A percentile compares a stretch with the other conserved stretches of the same genome.
Evolutionary conservation across 345 rosid species (phyloP).

Genomic region (Hibiscus trionum): DNA sequence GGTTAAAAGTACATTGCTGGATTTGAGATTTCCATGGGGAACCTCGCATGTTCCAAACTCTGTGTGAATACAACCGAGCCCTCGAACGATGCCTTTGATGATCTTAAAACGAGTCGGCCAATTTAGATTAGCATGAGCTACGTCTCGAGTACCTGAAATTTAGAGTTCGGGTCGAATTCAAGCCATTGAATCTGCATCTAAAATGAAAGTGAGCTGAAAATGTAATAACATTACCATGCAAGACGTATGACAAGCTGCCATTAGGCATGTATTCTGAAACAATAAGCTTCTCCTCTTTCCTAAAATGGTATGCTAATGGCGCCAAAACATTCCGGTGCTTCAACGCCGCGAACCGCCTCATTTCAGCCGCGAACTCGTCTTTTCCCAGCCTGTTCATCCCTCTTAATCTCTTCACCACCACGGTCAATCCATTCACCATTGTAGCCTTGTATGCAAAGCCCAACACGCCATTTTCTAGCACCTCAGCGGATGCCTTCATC

Average conservation of each 20-base stretch:
- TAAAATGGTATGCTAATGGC: slow-evolving; percentile 75
- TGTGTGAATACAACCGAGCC: slow-evolving; percentile 52
- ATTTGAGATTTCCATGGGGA: slow-evolving; percentile 89
- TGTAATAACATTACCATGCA: slow-evolving; percentile 28
- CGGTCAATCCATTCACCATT: slow-evolving; percentile 57
- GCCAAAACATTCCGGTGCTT: slow-evolving; percentile 59
- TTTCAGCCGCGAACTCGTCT: slow-evolving; percentile 58
- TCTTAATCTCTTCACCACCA: slow-evolving; percentile 80
- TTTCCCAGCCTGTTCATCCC: slow-evolving; percentile 58
- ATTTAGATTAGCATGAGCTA: slow-evolving; percentile 40
- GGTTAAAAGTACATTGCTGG: slow-evolving; percentile 63
- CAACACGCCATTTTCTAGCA: slow-evolving; percentile 72
- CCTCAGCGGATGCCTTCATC: slow-evolving; percentile 93
- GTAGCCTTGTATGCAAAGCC: slow-evolving; percentile 90
- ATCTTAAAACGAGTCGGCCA: slow-evolving; percentile 64
- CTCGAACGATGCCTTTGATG: slow-evolving; percentile 50
- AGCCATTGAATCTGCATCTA: too few species aligned
- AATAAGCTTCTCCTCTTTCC: slow-evolving; percentile 79
- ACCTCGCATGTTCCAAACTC: slow-evolving; percentile 46
- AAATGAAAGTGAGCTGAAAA: too few species aligned
- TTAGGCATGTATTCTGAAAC: slow-evolving; percentile 73
- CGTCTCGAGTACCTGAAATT: neutral
- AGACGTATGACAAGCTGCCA: slow-evolving; percentile 66
- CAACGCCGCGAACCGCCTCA: slow-evolving; percentile 55
- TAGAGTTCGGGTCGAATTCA: neutral